Percentiles rank a stretch among this genome's conserved stretches.
phyloP scores from a whole-genome alignment of 1,284 basidiomycete species.

The Ceratobasidium sp. region DNA sequence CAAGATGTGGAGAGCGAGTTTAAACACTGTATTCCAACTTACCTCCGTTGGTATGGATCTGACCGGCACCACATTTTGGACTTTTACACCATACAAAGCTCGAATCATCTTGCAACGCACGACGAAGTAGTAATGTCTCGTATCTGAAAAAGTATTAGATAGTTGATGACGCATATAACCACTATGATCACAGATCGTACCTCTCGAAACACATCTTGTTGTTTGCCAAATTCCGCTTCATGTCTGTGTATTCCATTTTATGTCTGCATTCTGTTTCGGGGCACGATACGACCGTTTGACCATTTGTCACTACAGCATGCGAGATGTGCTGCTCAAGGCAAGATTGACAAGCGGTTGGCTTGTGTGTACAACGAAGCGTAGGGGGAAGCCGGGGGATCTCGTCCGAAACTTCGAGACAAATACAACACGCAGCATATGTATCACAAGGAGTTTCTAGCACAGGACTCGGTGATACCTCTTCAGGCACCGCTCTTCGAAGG shows the following conservation, averaged over 20 bases:
- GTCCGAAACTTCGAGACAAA: conserved; percentile 10
- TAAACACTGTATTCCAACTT: not conserved
- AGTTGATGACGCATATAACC: not conserved
- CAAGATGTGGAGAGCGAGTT: not conserved
- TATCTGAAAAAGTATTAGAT: not conserved
- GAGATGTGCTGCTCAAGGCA: conserved; percentile 13
- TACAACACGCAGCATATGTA: not conserved
- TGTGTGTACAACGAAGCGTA: not conserved
- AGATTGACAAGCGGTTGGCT: conserved; percentile 2
- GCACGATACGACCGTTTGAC: not conserved
- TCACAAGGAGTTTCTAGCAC: not conserved
- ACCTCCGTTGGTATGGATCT: conserved; percentile 2
- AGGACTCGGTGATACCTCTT: not conserved
- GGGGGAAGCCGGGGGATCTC: not conserved
- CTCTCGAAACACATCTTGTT: not conserved
- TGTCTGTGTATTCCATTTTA: conserved; percentile 3
- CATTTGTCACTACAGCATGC: not conserved
- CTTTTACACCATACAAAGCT: conserved; percentile 25
- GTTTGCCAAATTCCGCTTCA: not conserved
- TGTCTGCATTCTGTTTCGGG: conserved; percentile 4
- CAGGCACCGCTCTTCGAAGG: not conserved
- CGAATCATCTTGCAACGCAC: not conserved
- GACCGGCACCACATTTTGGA: not conserved
- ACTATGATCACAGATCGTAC: not conserved
- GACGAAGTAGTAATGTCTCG: conserved; percentile 1